These are phyloP conservation scores for Senna tora DNA, from an alignment of 306 rosid species.

Conservation along the genomic window DNA sequence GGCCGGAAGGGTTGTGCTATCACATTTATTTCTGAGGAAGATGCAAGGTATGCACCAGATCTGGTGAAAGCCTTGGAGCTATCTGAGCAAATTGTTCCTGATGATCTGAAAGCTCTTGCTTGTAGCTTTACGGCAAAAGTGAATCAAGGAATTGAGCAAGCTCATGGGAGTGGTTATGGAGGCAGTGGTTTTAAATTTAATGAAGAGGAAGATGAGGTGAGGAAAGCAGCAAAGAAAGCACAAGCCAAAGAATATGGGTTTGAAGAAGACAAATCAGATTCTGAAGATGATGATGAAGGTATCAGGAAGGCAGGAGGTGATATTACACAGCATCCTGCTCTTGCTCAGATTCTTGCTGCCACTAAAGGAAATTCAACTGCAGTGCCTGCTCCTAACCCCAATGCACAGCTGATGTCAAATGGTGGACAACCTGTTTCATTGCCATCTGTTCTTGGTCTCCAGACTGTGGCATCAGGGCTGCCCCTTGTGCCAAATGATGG, in stretches of 20 bases:
- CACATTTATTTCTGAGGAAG: constrained; percentile 88
- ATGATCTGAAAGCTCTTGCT: constrained; percentile 84
- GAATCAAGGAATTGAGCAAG: constrained; percentile 83
- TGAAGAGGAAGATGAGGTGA: constrained; percentile 94
- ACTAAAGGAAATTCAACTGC: constrained; percentile 59
- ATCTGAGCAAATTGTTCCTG: constrained; percentile 90
- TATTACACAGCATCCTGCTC: constrained; percentile 80
- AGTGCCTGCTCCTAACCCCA: constrained; percentile 46
- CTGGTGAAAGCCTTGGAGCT: constrained; percentile 86
- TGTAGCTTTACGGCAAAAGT: constrained; percentile 77
- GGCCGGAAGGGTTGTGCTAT: constrained; percentile 93
- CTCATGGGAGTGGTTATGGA: constrained; percentile 97
- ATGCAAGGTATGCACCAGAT: constrained; percentile 88
- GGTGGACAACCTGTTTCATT: constrained; percentile 68
- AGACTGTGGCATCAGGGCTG: constrained; percentile 53
- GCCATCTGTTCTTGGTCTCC: constrained; percentile 70
- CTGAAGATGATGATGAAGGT: constrained; percentile 92
- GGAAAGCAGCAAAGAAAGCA: constrained; percentile 98
- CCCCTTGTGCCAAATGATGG: constrained; percentile 62
- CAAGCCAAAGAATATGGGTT: constrained; percentile 96
- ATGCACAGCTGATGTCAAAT: constrained; percentile 63
- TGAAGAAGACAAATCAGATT: constrained; percentile 95
- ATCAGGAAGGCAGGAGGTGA: constrained; percentile 88
- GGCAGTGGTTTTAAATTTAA: constrained; percentile 97
- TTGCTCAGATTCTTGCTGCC: constrained; percentile 83